phyloP scores from a whole-genome alignment of 192 early-diverging fungal genomes.

The Gonapodya prolifera region DNA sequence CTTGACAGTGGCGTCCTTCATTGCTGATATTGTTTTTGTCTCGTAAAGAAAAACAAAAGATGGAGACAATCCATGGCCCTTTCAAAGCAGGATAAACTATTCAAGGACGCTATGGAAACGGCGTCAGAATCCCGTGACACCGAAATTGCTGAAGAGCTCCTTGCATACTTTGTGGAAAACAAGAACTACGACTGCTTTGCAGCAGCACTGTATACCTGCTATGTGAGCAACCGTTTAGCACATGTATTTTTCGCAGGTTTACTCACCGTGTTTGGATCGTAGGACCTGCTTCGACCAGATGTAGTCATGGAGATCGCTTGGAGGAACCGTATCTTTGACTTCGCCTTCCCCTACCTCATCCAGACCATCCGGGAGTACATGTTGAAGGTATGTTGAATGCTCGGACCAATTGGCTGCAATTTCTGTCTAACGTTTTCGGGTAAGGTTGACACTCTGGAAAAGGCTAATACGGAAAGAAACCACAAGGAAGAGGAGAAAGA shows the following conservation, averaged over 20 bases:
- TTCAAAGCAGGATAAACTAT: constrained; percentile 94
- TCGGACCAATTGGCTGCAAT: neutral
- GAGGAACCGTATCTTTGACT: constrained; percentile 77
- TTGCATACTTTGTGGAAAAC: constrained; percentile 89
- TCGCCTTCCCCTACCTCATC: constrained; percentile 97
- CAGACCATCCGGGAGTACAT: constrained; percentile 79
- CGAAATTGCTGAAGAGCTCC: constrained; percentile 85
- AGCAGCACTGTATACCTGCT: constrained; percentile 84
- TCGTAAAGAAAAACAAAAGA: constrained; percentile 64
- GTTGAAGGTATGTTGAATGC: constrained; percentile 36
- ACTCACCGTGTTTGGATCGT: neutral
- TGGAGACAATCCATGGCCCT: constrained; percentile 90
- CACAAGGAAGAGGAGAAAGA: constrained; percentile 38
- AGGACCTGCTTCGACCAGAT: constrained; percentile 81
- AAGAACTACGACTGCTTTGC: constrained; percentile 91
- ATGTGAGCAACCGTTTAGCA: constrained; percentile 15
- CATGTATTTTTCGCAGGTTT: neutral
- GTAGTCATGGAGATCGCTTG: constrained; percentile 88
- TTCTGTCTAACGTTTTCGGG: neutral
- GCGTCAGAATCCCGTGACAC: constrained; percentile 78
- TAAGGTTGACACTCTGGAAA: constrained; percentile 37
- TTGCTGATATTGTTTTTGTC: neutral
- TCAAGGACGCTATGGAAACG: constrained; percentile 98
- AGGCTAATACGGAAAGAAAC: constrained; percentile 26
- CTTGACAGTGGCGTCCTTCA: neutral